Base-by-base conservation (phyloP, 2,329 filamentous ascomycete genomes). In the Myrmaecium sp. region DNA sequence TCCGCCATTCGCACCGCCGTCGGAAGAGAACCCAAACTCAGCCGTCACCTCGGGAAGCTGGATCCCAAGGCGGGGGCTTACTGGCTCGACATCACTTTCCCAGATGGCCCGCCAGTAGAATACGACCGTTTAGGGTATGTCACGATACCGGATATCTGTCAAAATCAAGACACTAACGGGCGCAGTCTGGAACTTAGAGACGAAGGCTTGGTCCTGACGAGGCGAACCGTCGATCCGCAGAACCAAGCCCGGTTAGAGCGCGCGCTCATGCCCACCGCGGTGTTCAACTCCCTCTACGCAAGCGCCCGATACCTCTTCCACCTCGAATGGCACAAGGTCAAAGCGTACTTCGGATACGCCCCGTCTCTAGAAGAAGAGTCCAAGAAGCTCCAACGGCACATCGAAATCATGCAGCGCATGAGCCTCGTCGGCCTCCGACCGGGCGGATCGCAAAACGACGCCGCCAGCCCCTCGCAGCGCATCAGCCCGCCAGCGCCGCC, bases 71-170 rank as follows among this genome's bases (percentile, higher is more conserved):
- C 54, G 10, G 52, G 56, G n/a, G 50, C 46, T 14, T 47, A 42
- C 26, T 63, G 58, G 60, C 42, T 66, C 4, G 58, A 64, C 25
- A 44, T 62, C 11, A 46, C 44, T 10, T 63, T 60, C 25, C 62
- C 61, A 1, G 49, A 57, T 23, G 55, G 54, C 4, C 59, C 59
- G 20, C 60, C 60, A 1, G 41, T 46, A 33, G 59, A 64, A 32
- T 65, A 57, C 30, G 56, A 57, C 32, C 51, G 55, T 3, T 53
- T 48, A 12, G 62, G 62, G 41, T 38, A 18, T 35, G 36, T 31
- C n/a, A 17, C 20, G 10, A 9, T 17, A 2, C 9, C 7, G 16
- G 24, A 43, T 57, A 17, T 42, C 45, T 6, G 47, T 50, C 17
- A 44, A 46, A 20, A 20, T 20, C 14, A 20, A 8, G 11, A 20